phyloP scores from a whole-genome alignment of 225 moss, liverwort and hornwort genomes.

The Pleurozium schreberi region DNA sequence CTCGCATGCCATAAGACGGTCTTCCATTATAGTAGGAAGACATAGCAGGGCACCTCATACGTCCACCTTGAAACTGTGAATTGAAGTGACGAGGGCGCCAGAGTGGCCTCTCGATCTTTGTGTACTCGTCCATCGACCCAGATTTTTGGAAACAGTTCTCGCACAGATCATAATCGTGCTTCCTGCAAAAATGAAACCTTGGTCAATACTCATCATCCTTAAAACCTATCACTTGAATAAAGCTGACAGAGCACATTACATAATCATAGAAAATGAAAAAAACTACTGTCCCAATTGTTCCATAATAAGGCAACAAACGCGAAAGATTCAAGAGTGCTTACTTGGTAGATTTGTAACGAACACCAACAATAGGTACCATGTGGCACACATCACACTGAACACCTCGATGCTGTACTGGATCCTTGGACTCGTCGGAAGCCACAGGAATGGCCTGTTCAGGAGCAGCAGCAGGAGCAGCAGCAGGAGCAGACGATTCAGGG shows the following conservation, averaged over 20 bases:
- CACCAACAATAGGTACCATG: constrained; percentile 57
- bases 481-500: not conserved
- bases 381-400: constrained; percentile 70
- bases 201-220: not conserved
- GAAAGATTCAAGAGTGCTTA: constrained; percentile 2
- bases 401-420: constrained; percentile 34
- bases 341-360: constrained; percentile 73
- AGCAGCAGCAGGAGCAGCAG: not conserved
- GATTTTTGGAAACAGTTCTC: constrained; percentile 34
- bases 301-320: not conserved
- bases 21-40: constrained; percentile 39
- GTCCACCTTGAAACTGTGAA: constrained; percentile 21
- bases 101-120: constrained; percentile 58
- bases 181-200: constrained; percentile 21
- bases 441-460: not conserved
- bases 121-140: constrained; percentile 40
- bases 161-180: constrained; percentile 73
- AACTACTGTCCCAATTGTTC: not conserved
- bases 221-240: not conserved
- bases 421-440: constrained; percentile 5
- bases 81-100: constrained; percentile 56
- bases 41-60: constrained; percentile 58
- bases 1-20: constrained; percentile 25
- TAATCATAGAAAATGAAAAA: not conserved
- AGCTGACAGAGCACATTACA: too few species aligned